These are phyloP conservation scores for Hymenoscyphus fructigenus DNA, from an alignment of 2,329 filamentous ascomycete species.

Conservation along the genomic window DNA sequence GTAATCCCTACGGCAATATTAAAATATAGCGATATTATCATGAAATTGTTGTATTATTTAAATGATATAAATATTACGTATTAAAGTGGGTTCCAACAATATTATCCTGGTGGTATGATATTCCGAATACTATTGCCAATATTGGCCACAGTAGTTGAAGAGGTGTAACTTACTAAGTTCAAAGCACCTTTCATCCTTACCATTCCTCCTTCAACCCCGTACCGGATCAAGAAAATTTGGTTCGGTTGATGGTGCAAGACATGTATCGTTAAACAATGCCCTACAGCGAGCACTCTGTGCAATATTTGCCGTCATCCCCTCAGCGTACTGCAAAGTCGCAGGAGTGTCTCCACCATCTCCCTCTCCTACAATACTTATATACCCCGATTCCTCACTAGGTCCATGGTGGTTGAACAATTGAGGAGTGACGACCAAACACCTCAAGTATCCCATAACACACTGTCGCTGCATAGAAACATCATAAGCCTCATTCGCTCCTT, in stretches of 20 bases:
- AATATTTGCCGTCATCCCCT: not conserved
- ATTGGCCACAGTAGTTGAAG: too few relatives aligned
- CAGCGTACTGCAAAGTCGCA: not conserved
- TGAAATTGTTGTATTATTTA: too few relatives aligned
- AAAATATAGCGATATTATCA: too few relatives aligned
- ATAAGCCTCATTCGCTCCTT: not conserved
- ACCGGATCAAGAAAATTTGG: not conserved
- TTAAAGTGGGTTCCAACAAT: too few relatives aligned
- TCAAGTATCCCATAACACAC: not conserved
- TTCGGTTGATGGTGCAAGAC: not conserved
- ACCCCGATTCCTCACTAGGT: not conserved
- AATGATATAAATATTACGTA: too few relatives aligned
- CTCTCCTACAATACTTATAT: not conserved
- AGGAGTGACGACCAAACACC: not conserved
- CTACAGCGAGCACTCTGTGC: not conserved
- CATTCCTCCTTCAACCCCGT: not conserved
- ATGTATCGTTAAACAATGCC: not conserved
- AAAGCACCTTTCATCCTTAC: too few relatives aligned
- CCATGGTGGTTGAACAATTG: not conserved
- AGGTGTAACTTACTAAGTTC: too few relatives aligned
- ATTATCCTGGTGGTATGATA: too few relatives aligned
- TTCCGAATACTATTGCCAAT: too few relatives aligned
- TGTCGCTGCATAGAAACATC: slow-evolving; percentile 1
- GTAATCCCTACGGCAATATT: too few relatives aligned
- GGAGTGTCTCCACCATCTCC: not conserved